phyloP scores from a whole-genome alignment of 352 stramenopile species.

The Phytopythium mirpurense region DNA sequence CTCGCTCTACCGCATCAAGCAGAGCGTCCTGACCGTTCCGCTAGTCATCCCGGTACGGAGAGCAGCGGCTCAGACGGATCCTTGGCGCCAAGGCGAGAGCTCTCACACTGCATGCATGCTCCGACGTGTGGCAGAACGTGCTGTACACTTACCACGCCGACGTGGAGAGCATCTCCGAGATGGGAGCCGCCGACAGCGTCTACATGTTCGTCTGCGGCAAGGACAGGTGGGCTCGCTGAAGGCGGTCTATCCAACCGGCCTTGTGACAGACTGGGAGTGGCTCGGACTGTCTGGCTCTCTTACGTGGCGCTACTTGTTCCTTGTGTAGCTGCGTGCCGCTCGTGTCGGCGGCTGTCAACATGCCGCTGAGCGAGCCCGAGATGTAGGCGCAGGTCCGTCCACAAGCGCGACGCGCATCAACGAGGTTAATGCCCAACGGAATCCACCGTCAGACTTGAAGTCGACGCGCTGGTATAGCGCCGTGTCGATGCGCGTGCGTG shows the following conservation, averaged over 20 bases:
- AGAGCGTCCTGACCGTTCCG: slow-evolving; percentile 62
- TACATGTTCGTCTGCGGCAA: slow-evolving; percentile 83
- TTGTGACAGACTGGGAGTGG: too few species aligned
- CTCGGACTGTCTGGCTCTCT: too few species aligned
- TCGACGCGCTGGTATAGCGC: background rate
- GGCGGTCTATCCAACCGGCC: too few species aligned
- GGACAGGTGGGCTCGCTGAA: slow-evolving; percentile 40
- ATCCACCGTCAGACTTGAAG: background rate
- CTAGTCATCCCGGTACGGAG: slow-evolving; percentile 63
- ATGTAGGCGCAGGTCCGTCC: slow-evolving; percentile 16
- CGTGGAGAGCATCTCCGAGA: slow-evolving; percentile 67
- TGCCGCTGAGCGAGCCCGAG: slow-evolving; percentile 73
- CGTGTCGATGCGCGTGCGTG: background rate
- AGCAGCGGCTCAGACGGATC: background rate
- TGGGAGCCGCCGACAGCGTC: slow-evolving; percentile 62
- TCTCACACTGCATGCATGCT: background rate
- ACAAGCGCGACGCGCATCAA: background rate
- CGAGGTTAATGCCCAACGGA: background rate
- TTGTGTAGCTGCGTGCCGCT: slow-evolving; percentile 80
- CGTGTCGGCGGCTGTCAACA: slow-evolving; percentile 76
- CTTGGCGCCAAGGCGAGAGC: background rate
- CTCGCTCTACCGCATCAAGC: slow-evolving; percentile 53
- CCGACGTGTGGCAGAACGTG: slow-evolving; percentile 36
- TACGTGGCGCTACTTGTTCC: background rate
- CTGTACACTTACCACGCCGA: slow-evolving; percentile 66